Conservation (phyloP, 2,329 filamentous ascomycete species). For the Aureobasidium zeae region DNA sequence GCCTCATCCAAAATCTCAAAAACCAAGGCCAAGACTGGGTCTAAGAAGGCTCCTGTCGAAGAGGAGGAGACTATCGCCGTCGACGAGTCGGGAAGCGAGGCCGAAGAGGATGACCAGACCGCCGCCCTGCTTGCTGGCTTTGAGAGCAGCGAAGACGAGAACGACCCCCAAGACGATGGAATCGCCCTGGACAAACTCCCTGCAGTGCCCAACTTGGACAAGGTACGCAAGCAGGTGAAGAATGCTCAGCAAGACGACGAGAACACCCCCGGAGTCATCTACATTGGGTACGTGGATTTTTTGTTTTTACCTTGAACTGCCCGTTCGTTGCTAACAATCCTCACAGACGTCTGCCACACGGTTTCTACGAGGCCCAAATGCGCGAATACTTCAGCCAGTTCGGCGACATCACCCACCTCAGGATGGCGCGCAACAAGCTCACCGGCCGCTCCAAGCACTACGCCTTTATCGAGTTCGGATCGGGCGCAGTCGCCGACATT, state of each 20-base stretch:
- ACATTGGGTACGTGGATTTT: slow-evolving; percentile 55
- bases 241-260: slow-evolving; percentile 42
- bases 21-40: slow-evolving; percentile 10
- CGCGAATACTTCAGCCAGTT: slow-evolving; percentile 90
- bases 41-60: slow-evolving; percentile 19
- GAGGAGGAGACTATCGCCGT: slow-evolving; percentile 16
- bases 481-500: slow-evolving; percentile 72
- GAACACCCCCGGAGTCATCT: slow-evolving; percentile 67
- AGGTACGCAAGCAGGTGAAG: slow-evolving; percentile 36
- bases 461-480: slow-evolving; percentile 83
- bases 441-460: slow-evolving; percentile 90
- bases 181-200: slow-evolving; percentile 32
- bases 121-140: slow-evolving; percentile 44
- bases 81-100: slow-evolving; percentile 27
- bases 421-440: slow-evolving; percentile 83
- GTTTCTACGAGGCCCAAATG: slow-evolving; percentile 98
- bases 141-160: slow-evolving; percentile 37
- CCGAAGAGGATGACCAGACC: slow-evolving; percentile 38
- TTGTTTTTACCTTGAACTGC: background rate
- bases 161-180: slow-evolving; percentile 30
- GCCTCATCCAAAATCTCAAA: slow-evolving; percentile 9
- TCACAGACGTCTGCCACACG: slow-evolving; percentile 65
- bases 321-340: background rate
- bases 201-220: slow-evolving; percentile 25
- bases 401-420: slow-evolving; percentile 66